phyloP scores from a whole-genome alignment of 2,329 filamentous ascomycete genomes.

The Emergomyces pasteurianus region DNA sequence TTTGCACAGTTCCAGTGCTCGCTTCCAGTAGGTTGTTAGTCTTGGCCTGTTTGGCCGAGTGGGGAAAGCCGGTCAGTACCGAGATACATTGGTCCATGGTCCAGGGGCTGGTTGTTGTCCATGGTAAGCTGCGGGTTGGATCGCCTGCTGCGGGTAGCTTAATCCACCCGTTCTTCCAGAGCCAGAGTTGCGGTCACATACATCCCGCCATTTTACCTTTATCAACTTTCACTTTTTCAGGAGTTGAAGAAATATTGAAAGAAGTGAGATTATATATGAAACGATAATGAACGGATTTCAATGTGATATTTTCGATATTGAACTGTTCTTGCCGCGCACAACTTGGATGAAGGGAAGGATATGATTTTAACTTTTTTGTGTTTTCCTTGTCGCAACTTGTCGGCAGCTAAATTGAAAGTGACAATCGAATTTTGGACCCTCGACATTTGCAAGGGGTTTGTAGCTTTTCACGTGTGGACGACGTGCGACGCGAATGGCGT shows the following conservation, averaged over 20 bases:
- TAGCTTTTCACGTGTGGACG: background rate
- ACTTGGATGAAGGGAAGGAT: background rate
- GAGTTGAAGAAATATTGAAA: background rate
- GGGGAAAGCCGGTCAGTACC: background rate
- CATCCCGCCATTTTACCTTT: background rate
- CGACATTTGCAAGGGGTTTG: background rate
- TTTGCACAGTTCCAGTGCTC: too few relatives aligned
- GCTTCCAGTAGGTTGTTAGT: too few relatives aligned
- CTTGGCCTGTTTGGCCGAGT: background rate
- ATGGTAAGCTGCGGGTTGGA: background rate
- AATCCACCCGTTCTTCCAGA: background rate
- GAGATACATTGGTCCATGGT: too few relatives aligned
- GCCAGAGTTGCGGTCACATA: background rate
- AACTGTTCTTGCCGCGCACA: background rate
- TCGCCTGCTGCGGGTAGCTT: background rate
- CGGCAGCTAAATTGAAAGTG: background rate
- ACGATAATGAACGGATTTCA: background rate
- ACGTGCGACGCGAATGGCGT: background rate
- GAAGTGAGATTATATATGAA: background rate
- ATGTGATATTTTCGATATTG: background rate
- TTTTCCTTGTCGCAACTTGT: background rate
- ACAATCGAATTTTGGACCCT: background rate
- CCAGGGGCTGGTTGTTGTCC: background rate
- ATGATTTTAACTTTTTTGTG: background rate
- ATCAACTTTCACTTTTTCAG: background rate